Conservation (phyloP, 495 filamentous ascomycete genomes). For the Cercophora scortea region DNA sequence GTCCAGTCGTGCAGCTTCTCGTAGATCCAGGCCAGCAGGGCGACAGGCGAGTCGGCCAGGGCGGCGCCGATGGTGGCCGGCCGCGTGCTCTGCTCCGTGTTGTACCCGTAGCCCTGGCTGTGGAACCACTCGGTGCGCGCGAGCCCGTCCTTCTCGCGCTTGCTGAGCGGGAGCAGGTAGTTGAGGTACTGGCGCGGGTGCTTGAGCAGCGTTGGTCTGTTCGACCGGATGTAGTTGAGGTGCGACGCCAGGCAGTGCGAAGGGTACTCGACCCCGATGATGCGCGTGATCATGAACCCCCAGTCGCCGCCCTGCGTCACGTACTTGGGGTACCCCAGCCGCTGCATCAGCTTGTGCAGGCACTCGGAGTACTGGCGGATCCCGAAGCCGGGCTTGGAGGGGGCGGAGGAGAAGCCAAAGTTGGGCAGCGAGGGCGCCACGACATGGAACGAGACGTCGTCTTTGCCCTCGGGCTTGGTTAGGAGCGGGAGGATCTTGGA, state of each 20-base stretch:
- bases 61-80: constrained; percentile 55
- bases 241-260: constrained; percentile 53
- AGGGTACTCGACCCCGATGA: constrained; percentile 50
- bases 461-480: constrained; percentile 19
- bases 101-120: constrained; percentile 49
- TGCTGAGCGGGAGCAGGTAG: constrained; percentile 30
- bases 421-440: not conserved
- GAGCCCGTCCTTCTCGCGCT: constrained; percentile 33
- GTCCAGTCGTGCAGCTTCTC: constrained; percentile 66
- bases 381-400: constrained; percentile 9
- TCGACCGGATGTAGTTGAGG: constrained; percentile 48
- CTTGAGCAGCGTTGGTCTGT: constrained; percentile 22
- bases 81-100: constrained; percentile 47
- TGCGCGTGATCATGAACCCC: constrained; percentile 55
- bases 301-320: constrained; percentile 65
- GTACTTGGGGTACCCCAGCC: constrained; percentile 9
- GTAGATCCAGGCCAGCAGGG: constrained; percentile 56
- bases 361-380: constrained; percentile 7
- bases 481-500: constrained; percentile 55
- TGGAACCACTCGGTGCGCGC: constrained; percentile 44
- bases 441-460: constrained; percentile 52
- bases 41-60: constrained; percentile 54
- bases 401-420: not conserved
- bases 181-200: constrained; percentile 37
- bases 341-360: constrained; percentile 11